phyloP scores from a whole-genome alignment of 176 grass and related monocot genomes.

The Ensete ventricosum region DNA sequence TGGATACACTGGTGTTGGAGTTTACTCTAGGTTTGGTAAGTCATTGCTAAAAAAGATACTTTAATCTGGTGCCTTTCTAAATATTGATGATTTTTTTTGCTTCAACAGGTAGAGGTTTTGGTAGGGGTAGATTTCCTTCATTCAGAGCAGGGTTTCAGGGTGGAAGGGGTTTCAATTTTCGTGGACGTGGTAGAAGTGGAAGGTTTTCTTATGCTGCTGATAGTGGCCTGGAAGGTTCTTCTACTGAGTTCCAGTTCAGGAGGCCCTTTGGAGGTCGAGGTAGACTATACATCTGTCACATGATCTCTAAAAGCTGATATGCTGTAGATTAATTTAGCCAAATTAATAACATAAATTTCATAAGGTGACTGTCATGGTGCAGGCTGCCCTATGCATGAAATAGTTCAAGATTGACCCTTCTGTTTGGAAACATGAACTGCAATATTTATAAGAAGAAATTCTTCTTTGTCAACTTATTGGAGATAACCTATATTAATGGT shows the following conservation, averaged over 20 bases:
- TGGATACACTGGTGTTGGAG: slow-evolving; percentile 31
- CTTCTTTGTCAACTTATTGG: not conserved
- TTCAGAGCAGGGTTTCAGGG: slow-evolving; percentile 33
- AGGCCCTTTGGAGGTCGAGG: slow-evolving; percentile 31
- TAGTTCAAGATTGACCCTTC: not conserved
- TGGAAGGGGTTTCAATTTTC: slow-evolving; percentile 25
- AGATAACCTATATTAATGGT: not conserved
- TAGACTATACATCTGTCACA: not conserved
- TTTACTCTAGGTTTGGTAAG: slow-evolving; percentile 37
- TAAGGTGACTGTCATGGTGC: not conserved
- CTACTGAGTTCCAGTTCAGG: slow-evolving; percentile 26
- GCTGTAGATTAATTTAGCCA: not conserved
- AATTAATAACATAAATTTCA: not conserved
- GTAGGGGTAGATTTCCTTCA: slow-evolving; percentile 34
- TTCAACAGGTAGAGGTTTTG: slow-evolving; percentile 37
- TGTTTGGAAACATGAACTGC: not conserved
- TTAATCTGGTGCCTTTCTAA: not conserved
- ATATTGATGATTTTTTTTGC: not conserved
- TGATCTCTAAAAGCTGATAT: not conserved
- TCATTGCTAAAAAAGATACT: not conserved
- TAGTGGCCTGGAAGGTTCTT: slow-evolving; percentile 19
- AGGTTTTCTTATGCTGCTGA: slow-evolving; percentile 20
- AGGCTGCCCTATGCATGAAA: not conserved
- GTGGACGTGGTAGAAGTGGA: slow-evolving; percentile 20
- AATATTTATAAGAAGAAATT: too few species aligned